Conservation (phyloP, 2,329 filamentous ascomycete species). For the Trichophyton verrucosum region DNA sequence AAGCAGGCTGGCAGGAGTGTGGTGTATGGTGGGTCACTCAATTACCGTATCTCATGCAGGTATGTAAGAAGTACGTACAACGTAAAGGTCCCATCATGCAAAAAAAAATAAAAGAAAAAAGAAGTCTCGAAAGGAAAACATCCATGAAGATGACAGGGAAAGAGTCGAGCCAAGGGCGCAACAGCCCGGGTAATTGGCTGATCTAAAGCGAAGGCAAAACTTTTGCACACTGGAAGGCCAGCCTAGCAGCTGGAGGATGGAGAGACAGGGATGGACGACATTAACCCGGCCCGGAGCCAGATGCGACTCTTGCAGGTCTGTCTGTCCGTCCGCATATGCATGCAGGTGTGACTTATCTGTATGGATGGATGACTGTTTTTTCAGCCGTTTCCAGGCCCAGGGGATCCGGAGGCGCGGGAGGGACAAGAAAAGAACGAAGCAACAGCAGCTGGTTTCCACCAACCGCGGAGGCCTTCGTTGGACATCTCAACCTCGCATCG, state of each 20-base stretch:
- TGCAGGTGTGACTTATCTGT: no score
- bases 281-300: neutral
- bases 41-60: neutral
- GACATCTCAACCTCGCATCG: neutral
- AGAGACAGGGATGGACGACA: neutral
- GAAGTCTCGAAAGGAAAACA: neutral
- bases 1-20: neutral
- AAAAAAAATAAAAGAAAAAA: neutral
- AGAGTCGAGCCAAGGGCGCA: neutral
- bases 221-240: neutral
- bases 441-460: neutral
- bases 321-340: no score
- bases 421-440: neutral
- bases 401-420: slow-evolving; percentile 2
- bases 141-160: slow-evolving; percentile 1
- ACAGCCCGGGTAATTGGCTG: neutral
- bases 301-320: neutral
- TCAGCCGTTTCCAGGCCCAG: slow-evolving; percentile 3
- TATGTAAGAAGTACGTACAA: no score
- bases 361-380: no score
- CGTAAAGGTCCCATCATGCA: no score
- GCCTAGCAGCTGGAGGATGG: slow-evolving; percentile 2
- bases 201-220: neutral
- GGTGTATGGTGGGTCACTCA: neutral
- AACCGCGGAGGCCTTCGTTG: neutral